Percentiles rank a stretch among this genome's conserved stretches.
These are phyloP conservation scores for Dalechampia spathulata DNA, from an alignment of 441 rosid species.

Conservation along the genomic window DNA sequence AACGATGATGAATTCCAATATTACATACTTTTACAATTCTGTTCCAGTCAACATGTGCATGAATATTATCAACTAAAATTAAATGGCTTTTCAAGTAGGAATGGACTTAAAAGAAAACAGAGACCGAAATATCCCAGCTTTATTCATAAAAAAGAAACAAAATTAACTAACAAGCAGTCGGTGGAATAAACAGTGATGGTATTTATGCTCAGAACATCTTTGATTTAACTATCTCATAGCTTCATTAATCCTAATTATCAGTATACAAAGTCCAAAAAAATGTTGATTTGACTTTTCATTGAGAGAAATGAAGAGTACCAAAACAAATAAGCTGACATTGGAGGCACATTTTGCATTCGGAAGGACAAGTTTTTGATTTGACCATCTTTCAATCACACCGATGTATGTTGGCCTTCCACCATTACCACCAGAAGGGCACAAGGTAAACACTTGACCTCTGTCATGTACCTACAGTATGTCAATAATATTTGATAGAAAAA, in stretches of 20 bases:
- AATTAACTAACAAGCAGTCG: too few species aligned
- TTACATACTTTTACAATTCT: neutral
- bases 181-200: too few species aligned
- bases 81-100: neutral
- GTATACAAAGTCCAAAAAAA: neutral
- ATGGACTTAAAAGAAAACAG: neutral
- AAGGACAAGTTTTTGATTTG: conserved; percentile 47
- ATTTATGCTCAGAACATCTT: neutral
- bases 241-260: neutral
- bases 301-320: conserved; percentile 38
- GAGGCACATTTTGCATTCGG: conserved; percentile 51
- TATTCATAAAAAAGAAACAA: too few species aligned
- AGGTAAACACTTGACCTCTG: conserved; percentile 75
- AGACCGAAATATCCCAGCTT: neutral
- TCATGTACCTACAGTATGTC: conserved; percentile 65
- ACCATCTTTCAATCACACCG: conserved; percentile 74
- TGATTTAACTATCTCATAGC: neutral
- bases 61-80: neutral
- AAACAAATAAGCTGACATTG: conserved; percentile 51
- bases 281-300: neutral
- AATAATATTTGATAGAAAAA: too few species aligned
- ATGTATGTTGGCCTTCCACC: conserved; percentile 38
- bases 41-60: neutral
- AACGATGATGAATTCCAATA: neutral
- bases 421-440: conserved; percentile 42